Evolutionary conservation across 768 basidiomycete genomes (phyloP), one percentile per base, ranked within the genome.

Genomic region (Pulveroboletus ravenelii): DNA sequence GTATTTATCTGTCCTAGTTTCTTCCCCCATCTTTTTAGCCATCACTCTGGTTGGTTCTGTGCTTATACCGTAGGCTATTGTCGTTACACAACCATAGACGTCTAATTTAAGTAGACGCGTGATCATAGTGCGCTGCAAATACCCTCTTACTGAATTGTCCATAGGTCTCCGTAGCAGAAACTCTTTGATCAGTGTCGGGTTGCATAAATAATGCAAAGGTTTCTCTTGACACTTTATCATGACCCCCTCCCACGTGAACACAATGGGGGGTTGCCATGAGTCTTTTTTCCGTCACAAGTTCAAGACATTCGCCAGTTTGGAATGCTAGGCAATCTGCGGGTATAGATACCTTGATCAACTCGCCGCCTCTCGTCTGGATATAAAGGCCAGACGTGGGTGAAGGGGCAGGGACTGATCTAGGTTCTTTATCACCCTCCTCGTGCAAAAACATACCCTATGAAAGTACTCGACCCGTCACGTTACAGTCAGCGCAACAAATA

Each of bases 281-380:
- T 48, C 76, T 80, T 13, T 84, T 81, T 10, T 77, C 81, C 2
- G 95, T 97, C 20, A 94, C 85, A 20, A 97, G 74, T 66, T 96
- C 85, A 18, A 99, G 79, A 9, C 95, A 91, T 70, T 99, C 93
- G 6, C 96, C 96, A 0, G 93, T 98, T 67, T 99, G 96, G 69
- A 99, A 97, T 3, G 94, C 95, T 45, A 95, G 71, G 61, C 86
- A 90, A 62, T 89, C 81, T 15, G 71, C 62, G 5, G 96, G 95
- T 55, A 99, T 96, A 2, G 82, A 76, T 15, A 95, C 91, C 66
- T 91, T 93, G 13, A 81, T 82, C 25, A 94, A 66, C 20, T 81
- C 72, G 2, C 88, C 85, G 3, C 85, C 85, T 31, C 94, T 81
- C 18, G 89, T 92, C 41, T 84, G 84, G 59, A 99, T 96, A 70